phyloP scores from a whole-genome alignment of 768 basidiomycete species.

The Boletus subcaerulescens region DNA sequence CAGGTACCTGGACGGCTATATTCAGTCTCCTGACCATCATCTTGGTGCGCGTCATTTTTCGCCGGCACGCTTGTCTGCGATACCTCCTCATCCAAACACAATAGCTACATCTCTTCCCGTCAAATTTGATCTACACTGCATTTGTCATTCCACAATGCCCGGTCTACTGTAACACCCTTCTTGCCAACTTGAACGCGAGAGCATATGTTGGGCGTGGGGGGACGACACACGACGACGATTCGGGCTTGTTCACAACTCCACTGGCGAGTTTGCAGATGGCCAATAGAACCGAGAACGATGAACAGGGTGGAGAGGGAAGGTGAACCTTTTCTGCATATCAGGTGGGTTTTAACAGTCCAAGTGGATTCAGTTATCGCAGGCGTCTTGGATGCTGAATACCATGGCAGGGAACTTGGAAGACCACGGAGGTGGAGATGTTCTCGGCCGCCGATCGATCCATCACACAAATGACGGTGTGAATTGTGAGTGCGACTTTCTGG shows the following conservation, averaged over 20 bases:
- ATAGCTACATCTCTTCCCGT: not conserved
- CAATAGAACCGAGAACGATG: not conserved
- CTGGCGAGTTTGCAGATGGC: not conserved
- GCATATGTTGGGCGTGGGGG: not conserved
- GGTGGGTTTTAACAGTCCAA: not conserved
- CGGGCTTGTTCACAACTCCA: not conserved
- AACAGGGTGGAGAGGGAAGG: not conserved
- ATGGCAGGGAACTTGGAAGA: not conserved
- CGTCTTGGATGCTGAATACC: not conserved
- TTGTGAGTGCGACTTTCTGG: too few species aligned
- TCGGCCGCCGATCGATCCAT: not conserved
- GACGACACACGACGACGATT: not conserved
- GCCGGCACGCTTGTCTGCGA: not conserved
- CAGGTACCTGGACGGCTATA: not conserved
- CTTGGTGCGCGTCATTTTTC: not conserved
- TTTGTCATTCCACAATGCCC: not conserved
- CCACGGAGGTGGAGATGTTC: not conserved
- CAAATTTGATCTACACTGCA: not conserved
- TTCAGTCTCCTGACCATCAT: not conserved
- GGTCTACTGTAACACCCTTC: slow-evolving; percentile 3
- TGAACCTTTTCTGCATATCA: not conserved
- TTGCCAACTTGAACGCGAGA: slow-evolving; percentile 3
- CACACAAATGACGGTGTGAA: too few species aligned
- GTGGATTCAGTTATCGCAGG: not conserved
- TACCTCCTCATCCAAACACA: not conserved